Evolutionary conservation across 1,284 basidiomycete genomes (phyloP), one percentile per base, ranked within the genome.

Genomic region (Pseudomicrostroma phylloplanum): DNA sequence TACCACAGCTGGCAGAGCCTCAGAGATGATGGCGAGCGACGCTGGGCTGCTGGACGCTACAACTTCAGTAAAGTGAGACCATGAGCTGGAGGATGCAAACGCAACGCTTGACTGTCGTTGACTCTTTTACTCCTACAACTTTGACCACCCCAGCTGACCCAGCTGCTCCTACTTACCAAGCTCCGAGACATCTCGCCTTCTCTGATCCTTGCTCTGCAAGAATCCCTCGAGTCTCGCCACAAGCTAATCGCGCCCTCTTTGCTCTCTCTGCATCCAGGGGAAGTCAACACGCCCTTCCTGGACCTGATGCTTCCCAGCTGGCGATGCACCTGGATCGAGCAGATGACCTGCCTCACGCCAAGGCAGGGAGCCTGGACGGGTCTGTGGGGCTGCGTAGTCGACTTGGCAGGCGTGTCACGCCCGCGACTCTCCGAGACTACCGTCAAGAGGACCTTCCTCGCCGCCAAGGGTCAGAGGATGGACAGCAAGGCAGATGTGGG

Each of bases 121-220:
- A 15, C 43, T 6, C 12, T 4, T 48, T 12, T 48, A 3, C 12
- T 48, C 43, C 17, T 12, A 17, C 43, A 4, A 6, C 43, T 21
- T 13, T 48, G 21, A 9, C 13, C 21, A 17, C 51, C 13, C 2
- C 51, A 54, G 51, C 13, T 54, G 17, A 25, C 51, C 3, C 51
- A 54, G 23, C 51, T 54, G 2, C 51, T 19, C 8, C 51, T 54
- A 13, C 51, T 54, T 25, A 23, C 51, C 43, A 48, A 48, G 21
- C 17, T 48, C 4, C 21, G 43, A 6, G 21, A 17, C 12, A 21
- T 17, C 43, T 17, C 43, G 6, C 43, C 43, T 48, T 21, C 43
- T 48, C 43, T 48, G 6, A 6, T 48, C 12, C 4, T 13, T 6
- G 43, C 43, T 6, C 17, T 48, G 4, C 30, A 36, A 36, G 9